Evolutionary conservation across 1,284 basidiomycete species (phyloP), one percentile per base, ranked within the genome.

Genomic region (Ustilago bromivora): DNA sequence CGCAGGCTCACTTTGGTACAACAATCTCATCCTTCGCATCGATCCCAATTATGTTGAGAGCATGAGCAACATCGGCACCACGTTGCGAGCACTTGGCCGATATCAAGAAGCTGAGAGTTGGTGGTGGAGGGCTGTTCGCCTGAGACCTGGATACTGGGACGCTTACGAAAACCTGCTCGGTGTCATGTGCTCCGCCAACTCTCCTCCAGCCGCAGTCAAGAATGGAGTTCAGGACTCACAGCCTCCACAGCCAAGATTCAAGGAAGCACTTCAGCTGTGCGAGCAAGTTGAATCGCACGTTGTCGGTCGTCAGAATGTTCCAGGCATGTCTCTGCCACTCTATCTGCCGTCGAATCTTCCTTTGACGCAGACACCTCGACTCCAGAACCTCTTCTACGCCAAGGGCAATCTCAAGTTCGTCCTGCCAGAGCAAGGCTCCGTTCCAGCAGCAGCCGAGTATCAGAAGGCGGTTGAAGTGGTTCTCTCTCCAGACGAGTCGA

Each of bases 31-130:
- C 60, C 69, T 87, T 3, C 63, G 66, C 43, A 80, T 84, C 56
- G 86, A 89, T 58, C 85, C 87, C 1, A 83, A 87, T 58, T 88
- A 88, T 68, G 88, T 89, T 57, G 78, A 84, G 73, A 78, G 77
- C 54, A 85, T 85, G 76, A 71, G 87, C 62, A 90, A 90, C 73
- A 88, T 90, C 46, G 89, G 89, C 6, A 89, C 88, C 9, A 88
- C 89, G 7, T 81, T 89, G 57, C 87, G 88, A 23, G 87, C 88
- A 7, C 79, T 88, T 64, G 84, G 87, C 57, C 79, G 83, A 9
- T 83, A 82, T 66, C 63, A 77, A 7, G 87, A 88, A 49, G 88
- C 88, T 1, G 87, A 88, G 68, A 77, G 73, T 32, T 89, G 88
- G 88, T 89, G 88, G 88, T 87, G 87, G 87, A 86, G 85, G 55